phyloP scores from a whole-genome alignment of 495 filamentous ascomycete species.

The Staphylotrichum tortipilum region DNA sequence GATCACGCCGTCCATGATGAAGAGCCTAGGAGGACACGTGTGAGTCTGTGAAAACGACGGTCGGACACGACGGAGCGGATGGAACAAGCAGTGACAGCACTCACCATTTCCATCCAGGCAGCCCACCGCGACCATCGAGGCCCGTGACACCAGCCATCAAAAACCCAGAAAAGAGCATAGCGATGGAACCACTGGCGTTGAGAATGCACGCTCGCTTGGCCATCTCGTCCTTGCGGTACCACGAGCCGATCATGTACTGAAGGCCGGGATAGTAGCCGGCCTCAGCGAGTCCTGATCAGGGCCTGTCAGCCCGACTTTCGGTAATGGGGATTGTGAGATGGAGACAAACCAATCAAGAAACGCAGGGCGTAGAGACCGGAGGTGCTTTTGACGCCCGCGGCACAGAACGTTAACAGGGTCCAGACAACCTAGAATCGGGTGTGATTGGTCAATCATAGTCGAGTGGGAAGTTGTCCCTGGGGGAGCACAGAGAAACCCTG shows the following conservation, averaged over 20 bases:
- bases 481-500: no score
- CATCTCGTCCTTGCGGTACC: slow-evolving; percentile 48
- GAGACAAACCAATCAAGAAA: slow-evolving; percentile 44
- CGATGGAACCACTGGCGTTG: slow-evolving; percentile 46
- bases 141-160: slow-evolving; percentile 51
- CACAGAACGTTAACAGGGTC: slow-evolving; percentile 44
- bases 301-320: neutral
- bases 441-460: no score
- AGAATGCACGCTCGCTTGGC: slow-evolving; percentile 58
- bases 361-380: slow-evolving; percentile 48
- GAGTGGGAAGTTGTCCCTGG: neutral
- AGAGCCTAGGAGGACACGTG: slow-evolving; percentile 19
- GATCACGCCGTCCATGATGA: slow-evolving; percentile 42
- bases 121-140: slow-evolving; percentile 43
- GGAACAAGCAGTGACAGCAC: neutral
- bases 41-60: no score
- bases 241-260: slow-evolving; percentile 42
- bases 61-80: no score
- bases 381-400: slow-evolving; percentile 38
- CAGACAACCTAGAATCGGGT: slow-evolving; percentile 21
- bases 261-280: slow-evolving; percentile 39
- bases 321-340: neutral
- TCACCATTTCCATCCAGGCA: slow-evolving; percentile 38
- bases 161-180: slow-evolving; percentile 51
- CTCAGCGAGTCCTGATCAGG: slow-evolving; percentile 30